phyloP scores from a whole-genome alignment of 1,284 basidiomycete genomes.

The Sporisorium graminicola region DNA sequence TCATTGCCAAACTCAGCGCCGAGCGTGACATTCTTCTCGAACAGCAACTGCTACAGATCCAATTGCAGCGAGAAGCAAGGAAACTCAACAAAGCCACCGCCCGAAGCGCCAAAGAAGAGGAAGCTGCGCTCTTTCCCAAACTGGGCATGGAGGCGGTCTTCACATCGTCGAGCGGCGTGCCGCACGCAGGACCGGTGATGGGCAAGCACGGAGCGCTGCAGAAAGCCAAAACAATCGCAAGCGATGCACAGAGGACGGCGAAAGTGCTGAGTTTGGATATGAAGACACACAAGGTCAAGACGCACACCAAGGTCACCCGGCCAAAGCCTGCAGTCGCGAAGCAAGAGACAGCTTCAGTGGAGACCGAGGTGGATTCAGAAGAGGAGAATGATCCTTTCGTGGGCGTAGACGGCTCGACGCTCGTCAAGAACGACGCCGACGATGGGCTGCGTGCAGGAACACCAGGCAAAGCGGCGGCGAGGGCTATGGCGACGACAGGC shows the following conservation, averaged over 20 bases:
- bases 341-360: background rate
- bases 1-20: conserved; percentile 33
- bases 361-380: conserved; percentile 3
- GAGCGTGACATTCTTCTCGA: conserved; percentile 42
- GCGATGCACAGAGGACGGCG: conserved; percentile 46
- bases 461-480: background rate
- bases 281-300: conserved; percentile 52
- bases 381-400: conserved; percentile 34
- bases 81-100: conserved; percentile 32
- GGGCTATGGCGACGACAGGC: background rate
- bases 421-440: conserved; percentile 35
- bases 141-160: conserved; percentile 20
- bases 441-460: conserved; percentile 18
- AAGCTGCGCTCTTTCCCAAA: conserved; percentile 35
- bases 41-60: conserved; percentile 45
- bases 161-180: background rate
- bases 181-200: conserved; percentile 17
- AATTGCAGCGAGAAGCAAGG: conserved; percentile 38
- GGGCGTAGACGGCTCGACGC: conserved; percentile 22
- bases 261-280: conserved; percentile 52
- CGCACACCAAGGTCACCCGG: conserved; percentile 21
- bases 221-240: conserved; percentile 42
- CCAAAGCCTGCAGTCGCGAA: conserved; percentile 6
- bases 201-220: conserved; percentile 49
- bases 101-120: conserved; percentile 22